phyloP scores from a whole-genome alignment of 495 filamentous ascomycete genomes.

The Neurospora sp. region DNA sequence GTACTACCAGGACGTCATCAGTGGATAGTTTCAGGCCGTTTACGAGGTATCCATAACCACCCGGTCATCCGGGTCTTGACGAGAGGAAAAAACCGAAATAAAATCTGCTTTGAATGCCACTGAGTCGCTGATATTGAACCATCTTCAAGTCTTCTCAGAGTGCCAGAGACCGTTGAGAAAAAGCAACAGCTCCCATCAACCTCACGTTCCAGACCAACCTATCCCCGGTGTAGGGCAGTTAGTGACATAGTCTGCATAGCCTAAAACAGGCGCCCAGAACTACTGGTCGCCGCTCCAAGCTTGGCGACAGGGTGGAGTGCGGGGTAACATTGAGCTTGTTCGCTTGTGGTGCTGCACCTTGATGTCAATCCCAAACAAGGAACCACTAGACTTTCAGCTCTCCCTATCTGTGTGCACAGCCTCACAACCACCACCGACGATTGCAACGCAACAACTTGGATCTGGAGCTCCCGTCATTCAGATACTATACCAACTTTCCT shows the following conservation, averaged over 20 bases:
- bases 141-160: neutral
- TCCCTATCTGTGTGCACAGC: neutral
- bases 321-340: slow-evolving; percentile 3
- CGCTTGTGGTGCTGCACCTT: slow-evolving; percentile 5
- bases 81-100: neutral
- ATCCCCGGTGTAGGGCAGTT: neutral
- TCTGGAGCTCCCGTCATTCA: neutral
- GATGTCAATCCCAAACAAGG: slow-evolving; percentile 6
- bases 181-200: neutral
- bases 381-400: neutral
- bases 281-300: neutral
- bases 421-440: neutral
- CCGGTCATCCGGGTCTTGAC: neutral
- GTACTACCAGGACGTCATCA: neutral
- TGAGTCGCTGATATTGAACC: neutral
- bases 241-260: neutral
- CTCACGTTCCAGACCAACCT: neutral
- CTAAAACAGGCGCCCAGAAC: neutral
- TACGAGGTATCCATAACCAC: neutral
- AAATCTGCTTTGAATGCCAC: neutral
- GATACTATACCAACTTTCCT: neutral
- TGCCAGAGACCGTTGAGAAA: neutral
- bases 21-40: neutral
- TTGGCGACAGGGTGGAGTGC: slow-evolving; percentile 3
- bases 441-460: neutral